Conservation (phyloP, 768 basidiomycete species). For the Saitozyma sp. region DNA sequence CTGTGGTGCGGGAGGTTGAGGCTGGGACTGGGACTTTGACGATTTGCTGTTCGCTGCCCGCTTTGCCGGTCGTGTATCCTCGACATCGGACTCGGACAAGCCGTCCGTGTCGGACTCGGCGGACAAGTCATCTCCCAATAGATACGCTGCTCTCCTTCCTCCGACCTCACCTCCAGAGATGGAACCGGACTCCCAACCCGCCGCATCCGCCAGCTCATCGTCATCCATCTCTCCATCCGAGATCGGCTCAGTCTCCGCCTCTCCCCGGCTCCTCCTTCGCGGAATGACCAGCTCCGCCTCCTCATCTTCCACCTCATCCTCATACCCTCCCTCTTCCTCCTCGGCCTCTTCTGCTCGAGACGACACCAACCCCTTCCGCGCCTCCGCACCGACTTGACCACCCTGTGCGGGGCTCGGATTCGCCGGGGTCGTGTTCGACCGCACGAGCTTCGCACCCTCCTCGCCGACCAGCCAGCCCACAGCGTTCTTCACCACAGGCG, state of each 20-base stretch:
- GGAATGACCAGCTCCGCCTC: constrained; percentile 8
- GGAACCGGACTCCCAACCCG: constrained; percentile 57
- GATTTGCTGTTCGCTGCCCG: constrained; percentile 2
- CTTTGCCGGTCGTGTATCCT: constrained; percentile 7
- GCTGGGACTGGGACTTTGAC: not conserved
- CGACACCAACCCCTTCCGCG: constrained; percentile 6
- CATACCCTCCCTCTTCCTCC: not conserved
- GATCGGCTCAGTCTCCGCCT: constrained; percentile 25
- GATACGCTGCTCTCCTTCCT: constrained; percentile 13
- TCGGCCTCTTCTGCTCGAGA: constrained; percentile 13
- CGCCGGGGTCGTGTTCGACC: not conserved
- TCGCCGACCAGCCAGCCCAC: constrained; percentile 58
- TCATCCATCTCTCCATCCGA: constrained; percentile 36
- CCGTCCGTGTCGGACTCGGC: constrained; percentile 26
- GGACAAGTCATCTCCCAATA: constrained; percentile 17
- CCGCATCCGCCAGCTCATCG: constrained; percentile 28
- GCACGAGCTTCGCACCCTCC: constrained; percentile 32
- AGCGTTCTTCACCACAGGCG: constrained; percentile 60
- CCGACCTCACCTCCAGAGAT: constrained; percentile 31
- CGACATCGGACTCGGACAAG: constrained; percentile 4
- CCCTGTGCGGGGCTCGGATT: constrained; percentile 1
- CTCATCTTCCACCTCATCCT: constrained; percentile 24
- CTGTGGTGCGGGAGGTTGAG: no score
- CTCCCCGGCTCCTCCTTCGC: constrained; percentile 52
- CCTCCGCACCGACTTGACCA: constrained; percentile 10